Evolutionary conservation across 2,329 filamentous ascomycete genomes (phyloP).

Genomic region (Fusarium tjaetaba): DNA sequence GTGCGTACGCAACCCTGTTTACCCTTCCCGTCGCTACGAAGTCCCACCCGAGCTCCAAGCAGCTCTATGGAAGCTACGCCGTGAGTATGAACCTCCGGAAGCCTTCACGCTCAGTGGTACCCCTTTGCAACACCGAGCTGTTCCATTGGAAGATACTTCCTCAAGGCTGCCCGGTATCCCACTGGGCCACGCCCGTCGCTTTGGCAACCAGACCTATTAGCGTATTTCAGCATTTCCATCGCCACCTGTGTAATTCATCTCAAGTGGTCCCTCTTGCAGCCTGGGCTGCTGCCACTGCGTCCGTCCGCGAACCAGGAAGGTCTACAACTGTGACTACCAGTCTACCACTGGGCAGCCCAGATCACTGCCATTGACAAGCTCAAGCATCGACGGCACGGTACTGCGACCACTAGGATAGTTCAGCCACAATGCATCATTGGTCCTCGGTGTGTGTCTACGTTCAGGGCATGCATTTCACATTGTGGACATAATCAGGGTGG

Average conservation of each 20-base stretch:
- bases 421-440: not conserved
- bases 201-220: not conserved
- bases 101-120: not conserved
- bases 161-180: not conserved
- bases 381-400: too few species aligned
- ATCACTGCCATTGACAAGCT: not conserved
- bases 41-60: not conserved
- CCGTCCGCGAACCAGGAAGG: too few species aligned
- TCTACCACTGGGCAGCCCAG: not conserved
- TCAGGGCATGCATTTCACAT: not conserved
- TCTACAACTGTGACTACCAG: not conserved
- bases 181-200: not conserved
- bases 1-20: too few species aligned
- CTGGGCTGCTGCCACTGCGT: not conserved
- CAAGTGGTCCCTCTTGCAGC: not conserved
- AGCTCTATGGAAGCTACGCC: too few species aligned
- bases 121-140: too few species aligned
- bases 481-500: not conserved
- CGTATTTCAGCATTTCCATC: too few species aligned
- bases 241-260: not conserved
- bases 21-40: not conserved
- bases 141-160: not conserved
- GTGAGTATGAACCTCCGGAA: not conserved
- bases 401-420: too few species aligned
- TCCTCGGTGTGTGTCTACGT: not conserved